Evolutionary conservation across 2,329 filamentous ascomycete genomes (phyloP), one percentile per base, ranked within the genome.

Genomic region (Graphium sp.): DNA sequence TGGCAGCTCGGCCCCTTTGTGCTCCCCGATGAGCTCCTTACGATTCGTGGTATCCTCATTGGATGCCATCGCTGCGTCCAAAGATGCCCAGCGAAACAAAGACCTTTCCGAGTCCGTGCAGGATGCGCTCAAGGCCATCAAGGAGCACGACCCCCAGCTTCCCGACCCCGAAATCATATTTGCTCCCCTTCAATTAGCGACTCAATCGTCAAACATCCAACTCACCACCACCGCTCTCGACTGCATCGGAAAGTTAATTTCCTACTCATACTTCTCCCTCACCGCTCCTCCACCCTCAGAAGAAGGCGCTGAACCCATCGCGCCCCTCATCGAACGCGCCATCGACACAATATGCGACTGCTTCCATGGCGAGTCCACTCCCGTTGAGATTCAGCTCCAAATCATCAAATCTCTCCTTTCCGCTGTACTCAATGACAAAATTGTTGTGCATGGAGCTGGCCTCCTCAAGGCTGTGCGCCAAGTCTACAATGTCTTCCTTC

Each of bases 291-390:
- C 18, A 4, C 32, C 33, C 42, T 37, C 52, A 31, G 50, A 59
- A 38, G 54, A 61, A 38, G 52, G 51, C 24, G 42, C 44, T 33
- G 44, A 49, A 27, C 39, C 42, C 24, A 44, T 50, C 34, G 62
- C 78, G 4, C 85, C 87, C 11, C 62, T 98, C 39, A 98, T 98
- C 46, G 91, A 98, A 55, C 72, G 87, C 38, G 89, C 91, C 34
- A 98, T 98, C 45, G 91, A 98, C 54, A 93, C 89, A 20, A 98
- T 98, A 60, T 98, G 89, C 62, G 87, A 95, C 48, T 98, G 89
- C 51, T 98, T 98, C 48, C 85, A 95, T 48, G 87, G 89, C 46
- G 89, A 98, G 56, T 81, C 81, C 2, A 98, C 91, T 0, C 75
- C 83, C 4, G 68, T 78, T 29, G 87, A 94, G 50, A 78, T 95